Conservation (phyloP, 164 flowering plant species). For the Tetracentron sinense region DNA sequence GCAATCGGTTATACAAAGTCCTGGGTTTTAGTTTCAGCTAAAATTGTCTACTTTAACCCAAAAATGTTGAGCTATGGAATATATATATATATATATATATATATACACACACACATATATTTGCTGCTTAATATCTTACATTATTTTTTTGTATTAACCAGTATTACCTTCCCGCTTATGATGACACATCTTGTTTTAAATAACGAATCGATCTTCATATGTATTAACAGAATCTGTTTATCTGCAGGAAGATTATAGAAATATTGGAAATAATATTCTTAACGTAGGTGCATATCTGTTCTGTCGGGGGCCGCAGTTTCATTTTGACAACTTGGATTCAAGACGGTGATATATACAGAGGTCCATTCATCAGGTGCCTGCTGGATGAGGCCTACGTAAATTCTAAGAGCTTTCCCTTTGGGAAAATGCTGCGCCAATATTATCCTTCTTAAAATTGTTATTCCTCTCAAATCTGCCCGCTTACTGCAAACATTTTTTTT, state of each 20-base stretch:
- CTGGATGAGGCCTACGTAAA: slow-evolving; percentile 1
- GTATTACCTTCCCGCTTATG: neutral
- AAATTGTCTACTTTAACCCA: neutral
- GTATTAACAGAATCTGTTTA: neutral
- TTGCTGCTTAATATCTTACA: no score
- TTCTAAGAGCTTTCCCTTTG: slow-evolving; percentile 1
- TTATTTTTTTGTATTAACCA: no score
- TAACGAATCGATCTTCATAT: neutral
- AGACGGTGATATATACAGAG: slow-evolving; percentile 1
- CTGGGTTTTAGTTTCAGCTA: neutral
- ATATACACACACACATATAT: no score
- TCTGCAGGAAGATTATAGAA: neutral
- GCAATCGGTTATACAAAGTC: neutral
- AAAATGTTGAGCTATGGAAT: neutral
- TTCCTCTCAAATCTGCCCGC: no score
- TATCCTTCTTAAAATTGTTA: neutral
- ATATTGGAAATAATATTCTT: neutral
- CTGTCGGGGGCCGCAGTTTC: neutral
- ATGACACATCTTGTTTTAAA: neutral
- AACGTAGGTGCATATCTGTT: neutral
- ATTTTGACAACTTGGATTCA: no score
- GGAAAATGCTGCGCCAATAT: neutral
- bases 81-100: no score
- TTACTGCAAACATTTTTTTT: no score
- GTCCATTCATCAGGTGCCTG: neutral